Evolutionary conservation across 2,329 filamentous ascomycete genomes (phyloP).

Genomic region (Macroventuria anomochaeta): DNA sequence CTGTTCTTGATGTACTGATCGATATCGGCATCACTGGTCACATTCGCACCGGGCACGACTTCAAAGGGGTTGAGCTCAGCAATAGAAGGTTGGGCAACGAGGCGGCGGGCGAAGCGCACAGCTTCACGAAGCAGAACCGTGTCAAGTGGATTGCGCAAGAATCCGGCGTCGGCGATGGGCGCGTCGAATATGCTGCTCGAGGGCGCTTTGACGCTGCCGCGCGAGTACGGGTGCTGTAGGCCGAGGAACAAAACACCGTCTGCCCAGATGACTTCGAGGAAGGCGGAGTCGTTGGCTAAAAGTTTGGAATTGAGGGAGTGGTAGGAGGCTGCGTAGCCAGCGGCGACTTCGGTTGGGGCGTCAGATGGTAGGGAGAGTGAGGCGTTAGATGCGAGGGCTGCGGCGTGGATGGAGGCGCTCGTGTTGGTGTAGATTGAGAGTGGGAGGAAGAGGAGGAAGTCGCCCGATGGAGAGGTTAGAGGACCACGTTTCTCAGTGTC

Average conservation of each 20-base stretch:
- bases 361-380: conserved; percentile 24
- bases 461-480: conserved; percentile 24
- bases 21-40: conserved; percentile 27
- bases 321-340: conserved; percentile 26
- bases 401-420: conserved; percentile 19
- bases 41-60: conserved; percentile 27
- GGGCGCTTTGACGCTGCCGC: conserved; percentile 33
- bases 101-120: conserved; percentile 25
- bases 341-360: conserved; percentile 24
- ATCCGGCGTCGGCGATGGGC: conserved; percentile 32
- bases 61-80: conserved; percentile 29
- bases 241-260: conserved; percentile 26
- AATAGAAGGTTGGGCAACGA: conserved; percentile 21
- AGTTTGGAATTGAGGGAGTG: conserved; percentile 27
- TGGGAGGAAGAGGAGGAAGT: conserved; percentile 34
- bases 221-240: conserved; percentile 35
- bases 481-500: conserved; percentile 20
- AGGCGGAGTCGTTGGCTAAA: conserved; percentile 22
- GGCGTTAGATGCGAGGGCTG: conserved; percentile 23
- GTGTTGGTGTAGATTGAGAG: conserved; percentile 28
- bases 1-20: conserved; percentile 23
- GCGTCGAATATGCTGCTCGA: conserved; percentile 30
- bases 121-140: conserved; percentile 29
- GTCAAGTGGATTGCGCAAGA: conserved; percentile 35
- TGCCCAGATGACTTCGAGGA: conserved; percentile 31